These are phyloP conservation scores for Rhynchosporium secalis DNA, from an alignment of 2,329 filamentous ascomycete species.

Conservation along the genomic window DNA sequence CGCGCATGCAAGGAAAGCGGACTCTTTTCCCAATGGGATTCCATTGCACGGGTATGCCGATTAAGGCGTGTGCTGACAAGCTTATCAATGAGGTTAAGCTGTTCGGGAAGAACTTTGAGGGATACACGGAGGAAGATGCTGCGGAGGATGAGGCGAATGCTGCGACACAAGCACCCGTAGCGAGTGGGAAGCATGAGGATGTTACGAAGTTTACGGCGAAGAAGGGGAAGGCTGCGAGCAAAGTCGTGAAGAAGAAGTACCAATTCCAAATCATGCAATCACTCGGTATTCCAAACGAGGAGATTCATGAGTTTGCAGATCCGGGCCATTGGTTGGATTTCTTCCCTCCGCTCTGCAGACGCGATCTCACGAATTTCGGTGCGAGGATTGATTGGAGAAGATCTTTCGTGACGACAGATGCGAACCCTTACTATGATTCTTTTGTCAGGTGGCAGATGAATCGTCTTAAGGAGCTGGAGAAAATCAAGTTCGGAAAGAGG, in stretches of 20 bases:
- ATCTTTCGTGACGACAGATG: slow-evolving; percentile 91
- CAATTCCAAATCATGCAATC: slow-evolving; percentile 95
- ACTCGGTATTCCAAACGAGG: slow-evolving; percentile 79
- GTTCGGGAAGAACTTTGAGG: slow-evolving; percentile 85
- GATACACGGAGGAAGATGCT: slow-evolving; percentile 64
- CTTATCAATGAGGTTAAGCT: slow-evolving; percentile 83
- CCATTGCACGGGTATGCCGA: slow-evolving; percentile 96
- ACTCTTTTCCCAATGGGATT: slow-evolving; percentile 89
- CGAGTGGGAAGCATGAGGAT: slow-evolving; percentile 73
- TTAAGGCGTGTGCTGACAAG: slow-evolving; percentile 97
- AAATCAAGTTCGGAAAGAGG: slow-evolving; percentile 90
- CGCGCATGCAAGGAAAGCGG: slow-evolving; percentile 86
- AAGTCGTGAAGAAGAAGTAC: slow-evolving; percentile 92
- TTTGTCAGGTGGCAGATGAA: slow-evolving; percentile 99
- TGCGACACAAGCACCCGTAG: slow-evolving; percentile 54
- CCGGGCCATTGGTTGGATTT: slow-evolving; percentile 88
- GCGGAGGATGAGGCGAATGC: slow-evolving; percentile 51
- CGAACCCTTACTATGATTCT: slow-evolving; percentile 93
- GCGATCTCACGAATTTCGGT: slow-evolving; percentile 81
- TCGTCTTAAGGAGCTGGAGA: slow-evolving; percentile 81
- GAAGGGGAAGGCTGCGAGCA: slow-evolving; percentile 88
- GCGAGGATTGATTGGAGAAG: slow-evolving; percentile 90
- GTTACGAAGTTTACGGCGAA: slow-evolving; percentile 88
- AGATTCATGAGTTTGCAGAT: slow-evolving; percentile 93
- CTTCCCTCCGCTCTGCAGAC: slow-evolving; percentile 80